phyloP scores from a whole-genome alignment of 2,329 filamentous ascomycete genomes.

The Periconia digitata region DNA sequence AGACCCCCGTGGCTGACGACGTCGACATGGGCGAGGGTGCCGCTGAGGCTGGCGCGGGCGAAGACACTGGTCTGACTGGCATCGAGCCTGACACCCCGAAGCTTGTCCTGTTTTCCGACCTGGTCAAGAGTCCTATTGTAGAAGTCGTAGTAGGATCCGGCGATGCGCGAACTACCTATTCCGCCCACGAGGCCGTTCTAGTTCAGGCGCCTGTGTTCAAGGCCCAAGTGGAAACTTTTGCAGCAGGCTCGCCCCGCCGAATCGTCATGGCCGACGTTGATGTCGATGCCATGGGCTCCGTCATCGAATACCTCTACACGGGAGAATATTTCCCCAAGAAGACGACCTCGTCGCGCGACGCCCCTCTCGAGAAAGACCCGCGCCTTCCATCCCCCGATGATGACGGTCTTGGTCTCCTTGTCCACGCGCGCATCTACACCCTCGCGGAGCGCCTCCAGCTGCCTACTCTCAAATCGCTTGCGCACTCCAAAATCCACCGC shows the following conservation, averaged over 20 bases:
- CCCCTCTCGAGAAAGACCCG: slow-evolving; percentile 69
- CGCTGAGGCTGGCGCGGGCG: slow-evolving; percentile 18
- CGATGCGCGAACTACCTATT: slow-evolving; percentile 64
- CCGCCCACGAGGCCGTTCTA: slow-evolving; percentile 79
- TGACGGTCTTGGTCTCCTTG: slow-evolving; percentile 79
- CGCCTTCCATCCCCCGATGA: slow-evolving; percentile 68
- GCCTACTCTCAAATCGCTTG: slow-evolving; percentile 69
- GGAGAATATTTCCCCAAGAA: slow-evolving; percentile 78
- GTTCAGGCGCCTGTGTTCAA: slow-evolving; percentile 73
- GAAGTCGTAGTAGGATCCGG: slow-evolving; percentile 52
- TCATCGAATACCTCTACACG: slow-evolving; percentile 83
- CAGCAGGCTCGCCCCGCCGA: slow-evolving; percentile 63
- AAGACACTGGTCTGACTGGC: slow-evolving; percentile 44
- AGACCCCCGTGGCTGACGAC: slow-evolving; percentile 41
- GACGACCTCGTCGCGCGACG: slow-evolving; percentile 62
- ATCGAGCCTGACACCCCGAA: slow-evolving; percentile 47
- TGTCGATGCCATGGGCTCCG: slow-evolving; percentile 73
- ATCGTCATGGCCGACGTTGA: slow-evolving; percentile 70
- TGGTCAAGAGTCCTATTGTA: slow-evolving; percentile 52
- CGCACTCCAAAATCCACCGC: slow-evolving; percentile 88
- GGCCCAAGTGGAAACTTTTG: slow-evolving; percentile 63
- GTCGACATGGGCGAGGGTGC: slow-evolving; percentile 52
- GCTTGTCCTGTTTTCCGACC: slow-evolving; percentile 50
- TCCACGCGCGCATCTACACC: slow-evolving; percentile 87
- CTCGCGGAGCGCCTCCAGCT: slow-evolving; percentile 76